Evolutionary conservation across 169 alveolate genomes (phyloP).

Genomic region (Ichthyophthirius multifiliis): DNA sequence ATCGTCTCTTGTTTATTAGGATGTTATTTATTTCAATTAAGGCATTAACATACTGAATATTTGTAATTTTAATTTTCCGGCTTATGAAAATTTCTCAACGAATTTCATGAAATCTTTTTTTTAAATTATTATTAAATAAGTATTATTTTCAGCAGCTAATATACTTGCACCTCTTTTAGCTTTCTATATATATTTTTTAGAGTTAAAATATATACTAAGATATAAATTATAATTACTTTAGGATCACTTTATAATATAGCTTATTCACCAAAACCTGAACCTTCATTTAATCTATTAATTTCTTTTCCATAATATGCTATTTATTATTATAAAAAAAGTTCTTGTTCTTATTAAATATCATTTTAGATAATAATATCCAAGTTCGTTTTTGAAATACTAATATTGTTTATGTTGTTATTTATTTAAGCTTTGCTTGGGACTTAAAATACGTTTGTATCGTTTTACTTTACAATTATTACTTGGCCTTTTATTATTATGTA

Average conservation of each 20-base stretch:
- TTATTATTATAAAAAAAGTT: neutral
- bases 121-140: neutral
- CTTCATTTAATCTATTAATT: neutral
- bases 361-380: neutral
- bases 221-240: neutral
- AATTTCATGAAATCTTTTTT: neutral
- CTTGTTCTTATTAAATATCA: neutral
- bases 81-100: neutral
- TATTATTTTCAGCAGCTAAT: neutral
- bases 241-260: neutral
- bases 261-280: neutral
- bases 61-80: neutral
- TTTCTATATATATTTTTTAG: neutral
- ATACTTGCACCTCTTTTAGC: slow-evolving; percentile 3
- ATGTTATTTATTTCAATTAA: neutral
- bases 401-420: neutral
- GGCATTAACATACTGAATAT: neutral
- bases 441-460: neutral
- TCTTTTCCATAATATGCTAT: neutral
- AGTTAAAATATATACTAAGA: neutral
- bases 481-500: neutral
- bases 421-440: neutral
- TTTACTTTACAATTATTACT: neutral
- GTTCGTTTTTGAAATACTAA: neutral
- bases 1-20: neutral